Evolutionary conservation across 306 rosid species (phyloP), one percentile per base, ranked within the genome.

Genomic region (Coriaria nepalensis): DNA sequence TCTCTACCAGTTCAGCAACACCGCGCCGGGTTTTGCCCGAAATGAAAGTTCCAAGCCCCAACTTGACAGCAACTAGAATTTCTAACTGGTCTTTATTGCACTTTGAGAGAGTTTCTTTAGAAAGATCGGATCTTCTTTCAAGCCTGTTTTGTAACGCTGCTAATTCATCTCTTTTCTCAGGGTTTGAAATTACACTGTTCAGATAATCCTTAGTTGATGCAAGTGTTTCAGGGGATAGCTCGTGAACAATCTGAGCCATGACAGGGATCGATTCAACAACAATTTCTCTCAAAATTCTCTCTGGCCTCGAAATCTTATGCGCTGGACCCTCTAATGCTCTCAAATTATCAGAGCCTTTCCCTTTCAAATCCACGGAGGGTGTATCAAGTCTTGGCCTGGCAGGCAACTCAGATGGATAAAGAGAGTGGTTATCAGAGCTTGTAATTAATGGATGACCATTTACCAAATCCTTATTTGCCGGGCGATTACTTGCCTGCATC

Each of bases 401-500:
- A 10, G 86, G 88, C 53, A 92, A 68, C 39, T 92, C 98, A 5
- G 98, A 92, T 10, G 98, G 98, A 7, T 75, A 86, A 72, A 86
- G 82, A 0, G 98, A 92, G 60, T 69, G 93, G 14, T 73, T 86
- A 7, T 78, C 88, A 6, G 96, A 87, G 73, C 94, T 75, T 6
- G 86, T 68, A 29, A 90, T 74, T 64, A 77, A 66, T 65, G 78
- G 73, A 57, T 50, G 54, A 40, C 38, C 76, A 36, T 60, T 68
- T 49, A 77, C 52, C 2, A 64, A 59, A 32, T 68, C 75, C 61
- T 54, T 69, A 29, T 66, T 47, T 35, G 4, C 34, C 40, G 36
- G 42, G 8, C 66, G 73, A 52, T 46, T 71, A 14, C 61, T 20
- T 20, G 29, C 71, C 68, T 82, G 97, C 96, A 82, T 63, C 60